Base-by-base conservation (phyloP, 78 protist species). In the Neovahlkampfia damariscottae region DNA sequence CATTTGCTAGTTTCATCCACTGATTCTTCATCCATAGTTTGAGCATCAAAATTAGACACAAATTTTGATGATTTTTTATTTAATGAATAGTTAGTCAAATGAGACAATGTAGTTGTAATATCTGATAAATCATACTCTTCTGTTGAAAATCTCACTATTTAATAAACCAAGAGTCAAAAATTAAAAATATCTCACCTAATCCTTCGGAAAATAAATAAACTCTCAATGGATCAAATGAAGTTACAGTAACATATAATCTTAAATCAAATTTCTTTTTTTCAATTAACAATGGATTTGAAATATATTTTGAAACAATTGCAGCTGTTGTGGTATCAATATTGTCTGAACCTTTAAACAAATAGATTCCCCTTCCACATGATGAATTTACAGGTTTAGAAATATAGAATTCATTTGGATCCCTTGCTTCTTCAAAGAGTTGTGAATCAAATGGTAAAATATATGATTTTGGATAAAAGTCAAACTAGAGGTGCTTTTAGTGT, bases 191-290 rank as follows among this genome's bases (percentile, higher is more conserved):
- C n/a, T n/a, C n/a, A n/a, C n/a, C 88, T 10, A 89, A 69, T 29
- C 93, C 93, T 3, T 85, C 86, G 0, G 67, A 3, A 72, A 67
- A 38, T 29, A 85, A 9, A 8, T 71, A 85, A 1, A 74, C 9
- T 8, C 86, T 72, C 37, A 85, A 41, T 2, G 92, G 92, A 30
- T 70, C 67, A 68, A 76, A 39, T 0, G 71, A 32, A 2, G 88
- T 70, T 39, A 88, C 82, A 8, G 77, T 69, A 1, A 86, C 91
- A 67, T 91, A 91, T 40, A 91, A 2, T 8, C 96, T 84, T 29
- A 91, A 73, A 58, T 91, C 95, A 71, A 91, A 87, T 84, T 91
- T 91, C 80, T 40, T 70, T 1, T 89, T 89, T 37, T 84, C 84
- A n/a, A 91, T 72, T 38, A 91, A 79, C 19, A 78, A 40, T 3